Conservation (phyloP, 805 yeast species). For the Kazachstania taianensis region DNA sequence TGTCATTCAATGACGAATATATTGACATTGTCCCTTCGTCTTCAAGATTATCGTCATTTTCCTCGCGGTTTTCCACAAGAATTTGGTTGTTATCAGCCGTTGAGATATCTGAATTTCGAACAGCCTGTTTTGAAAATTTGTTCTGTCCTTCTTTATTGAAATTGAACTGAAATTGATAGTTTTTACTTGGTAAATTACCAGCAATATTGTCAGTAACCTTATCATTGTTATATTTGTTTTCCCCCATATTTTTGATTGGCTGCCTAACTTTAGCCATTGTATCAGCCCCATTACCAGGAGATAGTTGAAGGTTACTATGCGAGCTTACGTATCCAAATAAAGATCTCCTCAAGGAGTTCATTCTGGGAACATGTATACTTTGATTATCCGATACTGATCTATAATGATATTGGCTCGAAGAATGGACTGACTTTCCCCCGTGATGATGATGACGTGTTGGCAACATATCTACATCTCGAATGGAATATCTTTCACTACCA, state of each 20-base stretch:
- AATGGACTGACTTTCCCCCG: not conserved
- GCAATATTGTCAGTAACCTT: constrained; percentile 11
- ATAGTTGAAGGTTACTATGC: not conserved
- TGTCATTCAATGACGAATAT: constrained; percentile 43
- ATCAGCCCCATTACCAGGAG: not conserved
- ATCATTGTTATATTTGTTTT: not conserved
- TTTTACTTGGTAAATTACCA: constrained; percentile 21
- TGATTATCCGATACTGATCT: not conserved
- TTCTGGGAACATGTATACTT: constrained; percentile 8
- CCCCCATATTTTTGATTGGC: not conserved
- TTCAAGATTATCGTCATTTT: constrained; percentile 29
- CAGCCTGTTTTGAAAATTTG: not conserved
- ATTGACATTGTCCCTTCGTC: constrained; percentile 63
- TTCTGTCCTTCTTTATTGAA: constrained; percentile 8
- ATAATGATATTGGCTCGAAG: constrained; percentile 2
- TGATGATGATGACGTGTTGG: constrained; percentile 7
- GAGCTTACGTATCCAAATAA: constrained; percentile 18
- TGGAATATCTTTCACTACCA: constrained; percentile 19
- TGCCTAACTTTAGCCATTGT: not conserved
- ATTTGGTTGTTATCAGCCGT: not conserved
- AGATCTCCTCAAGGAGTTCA: constrained; percentile 19
- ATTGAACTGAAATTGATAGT: constrained; percentile 28
- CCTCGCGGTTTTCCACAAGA: not conserved
- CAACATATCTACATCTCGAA: constrained; percentile 22
- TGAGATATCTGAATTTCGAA: not conserved